A percentile compares a stretch with the other conserved stretches of the same genome.
Evolutionary conservation across 768 basidiomycete species (phyloP).

Genomic region (Tulasnella sp.): DNA sequence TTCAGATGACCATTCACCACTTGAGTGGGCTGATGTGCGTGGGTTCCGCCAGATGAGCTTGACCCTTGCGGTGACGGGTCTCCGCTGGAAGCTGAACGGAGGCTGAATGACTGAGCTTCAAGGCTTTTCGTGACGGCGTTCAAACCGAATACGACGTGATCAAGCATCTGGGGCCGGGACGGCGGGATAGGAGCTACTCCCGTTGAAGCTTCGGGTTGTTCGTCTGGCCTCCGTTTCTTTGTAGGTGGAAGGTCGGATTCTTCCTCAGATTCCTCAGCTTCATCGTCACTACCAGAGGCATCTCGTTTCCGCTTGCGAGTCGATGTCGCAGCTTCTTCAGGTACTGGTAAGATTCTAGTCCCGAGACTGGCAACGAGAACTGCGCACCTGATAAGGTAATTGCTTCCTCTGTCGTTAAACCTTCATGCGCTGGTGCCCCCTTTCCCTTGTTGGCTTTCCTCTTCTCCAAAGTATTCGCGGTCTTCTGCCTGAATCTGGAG

Average conservation of each 20-base stretch:
- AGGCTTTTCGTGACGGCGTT: slow-evolving; percentile 68
- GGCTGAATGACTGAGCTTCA: slow-evolving; percentile 37
- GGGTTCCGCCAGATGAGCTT: neutral
- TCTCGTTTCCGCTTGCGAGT: neutral
- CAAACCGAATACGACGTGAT: slow-evolving; percentile 53
- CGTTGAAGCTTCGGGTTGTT: neutral
- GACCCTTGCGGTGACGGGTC: slow-evolving; percentile 3
- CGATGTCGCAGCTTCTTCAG: neutral
- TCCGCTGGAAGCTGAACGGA: neutral
- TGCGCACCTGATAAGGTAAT: no score
- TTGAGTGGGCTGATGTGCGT: neutral
- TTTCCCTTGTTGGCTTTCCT: neutral
- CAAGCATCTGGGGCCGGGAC: slow-evolving; percentile 31
- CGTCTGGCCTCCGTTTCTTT: neutral
- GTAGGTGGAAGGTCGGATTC: neutral
- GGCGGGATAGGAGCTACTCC: neutral
- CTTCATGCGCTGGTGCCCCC: neutral
- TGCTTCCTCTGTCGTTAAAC: no score
- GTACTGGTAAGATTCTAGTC: neutral
- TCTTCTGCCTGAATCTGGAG: neutral
- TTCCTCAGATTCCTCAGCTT: neutral
- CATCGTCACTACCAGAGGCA: neutral
- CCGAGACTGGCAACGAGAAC: no score
- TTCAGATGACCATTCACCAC: slow-evolving; percentile 1
- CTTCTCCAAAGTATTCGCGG: neutral